Conservation (phyloP, 2,329 filamentous ascomycete species). For the Geoglossum cookeanum region DNA sequence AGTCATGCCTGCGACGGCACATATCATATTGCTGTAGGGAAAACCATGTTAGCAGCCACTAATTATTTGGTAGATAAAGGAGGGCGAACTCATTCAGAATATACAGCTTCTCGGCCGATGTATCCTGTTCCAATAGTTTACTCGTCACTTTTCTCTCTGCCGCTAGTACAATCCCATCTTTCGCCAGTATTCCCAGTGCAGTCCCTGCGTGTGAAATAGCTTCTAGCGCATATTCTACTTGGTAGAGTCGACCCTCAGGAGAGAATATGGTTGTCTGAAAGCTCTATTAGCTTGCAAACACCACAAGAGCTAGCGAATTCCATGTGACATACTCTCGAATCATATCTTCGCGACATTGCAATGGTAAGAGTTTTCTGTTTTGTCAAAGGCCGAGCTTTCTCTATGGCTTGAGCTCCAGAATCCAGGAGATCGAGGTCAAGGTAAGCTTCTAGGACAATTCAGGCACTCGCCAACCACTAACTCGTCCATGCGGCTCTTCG, state of each 20-base stretch:
- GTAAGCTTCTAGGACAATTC: background rate
- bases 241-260: constrained; percentile 91
- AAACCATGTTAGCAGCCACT: background rate
- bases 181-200: constrained; percentile 86
- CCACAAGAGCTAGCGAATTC: constrained; percentile 5
- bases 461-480: constrained; percentile 3
- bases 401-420: background rate
- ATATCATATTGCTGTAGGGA: constrained; percentile 84
- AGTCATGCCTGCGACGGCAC: constrained; percentile 96
- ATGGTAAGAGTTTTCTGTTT: background rate
- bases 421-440: background rate
- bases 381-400: background rate
- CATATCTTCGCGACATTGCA: constrained; percentile 89
- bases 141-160: constrained; percentile 98
- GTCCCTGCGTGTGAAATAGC: constrained; percentile 97
- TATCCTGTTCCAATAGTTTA: constrained; percentile 97
- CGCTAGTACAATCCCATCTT: constrained; percentile 94
- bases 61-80: constrained; percentile 7
- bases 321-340: constrained; percentile 58
- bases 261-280: constrained; percentile 96
- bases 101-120: constrained; percentile 98
- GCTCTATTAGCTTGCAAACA: constrained; percentile 13
- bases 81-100: constrained; percentile 79
- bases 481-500: background rate
- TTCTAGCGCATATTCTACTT: constrained; percentile 97